Evolutionary conservation across 202 grass and related monocot genomes (phyloP).

Genomic region (Carex arenaria): DNA sequence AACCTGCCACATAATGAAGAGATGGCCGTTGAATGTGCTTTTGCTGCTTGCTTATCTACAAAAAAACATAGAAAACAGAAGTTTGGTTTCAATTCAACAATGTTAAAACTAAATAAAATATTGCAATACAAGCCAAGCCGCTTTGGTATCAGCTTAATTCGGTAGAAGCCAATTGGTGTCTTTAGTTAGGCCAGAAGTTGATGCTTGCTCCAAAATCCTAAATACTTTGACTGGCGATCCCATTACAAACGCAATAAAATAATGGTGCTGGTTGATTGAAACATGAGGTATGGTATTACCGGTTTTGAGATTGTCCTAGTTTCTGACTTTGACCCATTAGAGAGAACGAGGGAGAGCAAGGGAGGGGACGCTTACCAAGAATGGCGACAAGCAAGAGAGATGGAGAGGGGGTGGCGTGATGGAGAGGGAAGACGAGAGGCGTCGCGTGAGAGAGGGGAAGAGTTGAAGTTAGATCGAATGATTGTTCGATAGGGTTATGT

Average conservation of each 20-base stretch:
- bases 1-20: slow-evolving; percentile 96
- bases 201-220: background rate
- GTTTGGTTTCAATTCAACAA: background rate
- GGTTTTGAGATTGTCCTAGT: slow-evolving; percentile 61
- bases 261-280: background rate
- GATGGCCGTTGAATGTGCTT: slow-evolving; percentile 71
- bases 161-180: background rate
- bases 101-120: background rate
- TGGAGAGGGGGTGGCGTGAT: no score
- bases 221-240: background rate
- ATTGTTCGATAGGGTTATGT: no score
- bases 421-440: no score
- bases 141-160: background rate
- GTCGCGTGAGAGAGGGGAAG: no score
- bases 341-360: no score
- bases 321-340: slow-evolving; percentile 41
- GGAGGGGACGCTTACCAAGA: no score
- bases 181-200: slow-evolving; percentile 10
- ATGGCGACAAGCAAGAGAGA: no score
- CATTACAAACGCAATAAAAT: background rate
- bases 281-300: slow-evolving; percentile 32
- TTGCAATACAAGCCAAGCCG: background rate
- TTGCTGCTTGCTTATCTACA: slow-evolving; percentile 80
- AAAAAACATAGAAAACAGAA: slow-evolving; percentile 13
- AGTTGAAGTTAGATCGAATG: no score